Evolutionary conservation across 306 rosid genomes (phyloP).

Genomic region (Trifolium dubium): DNA sequence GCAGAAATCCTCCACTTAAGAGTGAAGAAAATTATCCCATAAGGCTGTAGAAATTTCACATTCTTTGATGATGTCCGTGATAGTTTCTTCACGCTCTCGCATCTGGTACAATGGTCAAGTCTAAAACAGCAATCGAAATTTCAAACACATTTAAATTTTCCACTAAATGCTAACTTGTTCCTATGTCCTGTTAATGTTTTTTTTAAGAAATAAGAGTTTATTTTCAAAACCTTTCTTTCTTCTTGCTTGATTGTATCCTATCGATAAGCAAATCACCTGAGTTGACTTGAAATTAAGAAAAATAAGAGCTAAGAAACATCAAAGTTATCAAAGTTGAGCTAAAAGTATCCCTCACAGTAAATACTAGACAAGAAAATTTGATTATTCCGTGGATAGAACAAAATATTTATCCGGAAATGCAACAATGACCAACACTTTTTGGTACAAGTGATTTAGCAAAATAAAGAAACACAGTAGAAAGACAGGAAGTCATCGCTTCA

Average conservation of each 20-base stretch:
- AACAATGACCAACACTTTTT: background rate
- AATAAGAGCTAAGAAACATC: background rate
- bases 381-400: background rate
- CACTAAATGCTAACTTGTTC: background rate
- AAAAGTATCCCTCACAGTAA: background rate
- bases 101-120: too few species aligned
- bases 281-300: background rate
- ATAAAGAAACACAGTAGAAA: background rate
- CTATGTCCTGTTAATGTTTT: background rate
- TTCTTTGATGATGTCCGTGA: too few species aligned
- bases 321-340: background rate
- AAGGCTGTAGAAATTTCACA: too few species aligned
- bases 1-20: too few species aligned
- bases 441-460: background rate
- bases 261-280: background rate
- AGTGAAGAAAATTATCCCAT: too few species aligned
- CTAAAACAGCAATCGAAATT: too few species aligned
- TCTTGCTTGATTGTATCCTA: background rate
- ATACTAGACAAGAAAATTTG: background rate
- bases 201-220: background rate
- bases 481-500: background rate
- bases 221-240: background rate
- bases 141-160: background rate
- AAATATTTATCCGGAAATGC: background rate
- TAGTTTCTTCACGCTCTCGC: too few species aligned